Evolutionary conservation across 176 grass and related monocot species (phyloP).

Genomic region (Paspalum notatum): DNA sequence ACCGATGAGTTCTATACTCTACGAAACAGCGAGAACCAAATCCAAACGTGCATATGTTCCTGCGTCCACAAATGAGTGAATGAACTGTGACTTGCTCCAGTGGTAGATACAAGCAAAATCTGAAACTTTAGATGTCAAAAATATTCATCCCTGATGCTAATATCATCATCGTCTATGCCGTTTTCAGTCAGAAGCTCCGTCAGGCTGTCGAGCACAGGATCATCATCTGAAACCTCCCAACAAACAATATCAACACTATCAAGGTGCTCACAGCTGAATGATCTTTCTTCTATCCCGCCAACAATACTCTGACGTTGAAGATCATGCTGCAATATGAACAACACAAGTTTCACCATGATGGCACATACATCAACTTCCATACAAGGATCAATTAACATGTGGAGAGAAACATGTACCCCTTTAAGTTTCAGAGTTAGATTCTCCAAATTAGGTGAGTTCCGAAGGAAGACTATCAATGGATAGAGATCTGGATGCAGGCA

Average conservation of each 20-base stretch:
- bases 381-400: not conserved
- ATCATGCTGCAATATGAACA: not conserved
- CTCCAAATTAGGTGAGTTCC: conserved; percentile 31
- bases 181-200: not conserved
- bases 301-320: fast-evolving
- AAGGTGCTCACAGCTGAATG: conserved; percentile 38
- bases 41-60: not conserved
- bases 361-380: not conserved
- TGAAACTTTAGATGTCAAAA: no score
- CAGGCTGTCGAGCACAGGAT: not conserved
- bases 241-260: conserved; percentile 32
- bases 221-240: not conserved
- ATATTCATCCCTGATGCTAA: no score
- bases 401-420: not conserved
- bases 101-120: not conserved
- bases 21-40: no score
- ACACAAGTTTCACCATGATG: not conserved
- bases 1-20: no score
- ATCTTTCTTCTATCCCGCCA: conserved; percentile 25
- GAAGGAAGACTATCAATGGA: conserved; percentile 36
- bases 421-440: conserved; percentile 8
- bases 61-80: not conserved
- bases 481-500: conserved; percentile 2
- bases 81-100: not conserved
- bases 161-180: conserved; percentile 11